Percentiles rank a stretch among this genome's conserved stretches.
These are phyloP conservation scores for Entomortierella lignicola DNA, from an alignment of 192 early-diverging fungal genomes.

Conservation along the genomic window DNA sequence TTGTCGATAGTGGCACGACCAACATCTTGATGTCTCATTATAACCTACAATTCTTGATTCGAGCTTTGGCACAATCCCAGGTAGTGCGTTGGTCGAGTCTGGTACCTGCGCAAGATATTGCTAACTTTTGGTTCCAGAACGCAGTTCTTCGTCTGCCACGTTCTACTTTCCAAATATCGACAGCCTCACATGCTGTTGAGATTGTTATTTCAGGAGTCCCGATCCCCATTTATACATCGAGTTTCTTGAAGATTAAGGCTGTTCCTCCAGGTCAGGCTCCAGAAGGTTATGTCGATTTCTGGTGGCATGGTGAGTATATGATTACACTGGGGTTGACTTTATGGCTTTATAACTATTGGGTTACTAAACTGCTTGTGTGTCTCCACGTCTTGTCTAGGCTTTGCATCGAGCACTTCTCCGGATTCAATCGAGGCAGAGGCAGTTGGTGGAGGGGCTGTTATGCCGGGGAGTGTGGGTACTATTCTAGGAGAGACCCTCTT, in stretches of 20 bases:
- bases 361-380: neutral
- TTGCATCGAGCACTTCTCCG: conserved; percentile 42
- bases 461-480: conserved; percentile 43
- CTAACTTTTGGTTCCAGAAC: conserved; percentile 45
- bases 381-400: conserved; percentile 29
- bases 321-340: neutral
- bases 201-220: conserved; percentile 25
- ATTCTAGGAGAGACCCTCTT: conserved; percentile 50
- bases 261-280: conserved; percentile 29
- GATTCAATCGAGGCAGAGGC: conserved; percentile 21
- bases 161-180: conserved; percentile 29
- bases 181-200: conserved; percentile 20
- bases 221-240: conserved; percentile 40
- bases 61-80: conserved; percentile 15
- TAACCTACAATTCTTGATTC: conserved; percentile 43
- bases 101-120: conserved; percentile 29
- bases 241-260: conserved; percentile 34
- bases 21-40: conserved; percentile 52
- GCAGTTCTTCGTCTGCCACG: conserved; percentile 36
- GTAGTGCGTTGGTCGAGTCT: conserved; percentile 30
- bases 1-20: conserved; percentile 49
- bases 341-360: neutral
- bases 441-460: conserved; percentile 32
- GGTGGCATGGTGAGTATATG: conserved; percentile 37
- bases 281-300: conserved; percentile 41